Percentiles rank a stretch among this genome's conserved stretches.
phyloP scores from a whole-genome alignment of 108 stramenopile species.

The Parmales sp. region DNA sequence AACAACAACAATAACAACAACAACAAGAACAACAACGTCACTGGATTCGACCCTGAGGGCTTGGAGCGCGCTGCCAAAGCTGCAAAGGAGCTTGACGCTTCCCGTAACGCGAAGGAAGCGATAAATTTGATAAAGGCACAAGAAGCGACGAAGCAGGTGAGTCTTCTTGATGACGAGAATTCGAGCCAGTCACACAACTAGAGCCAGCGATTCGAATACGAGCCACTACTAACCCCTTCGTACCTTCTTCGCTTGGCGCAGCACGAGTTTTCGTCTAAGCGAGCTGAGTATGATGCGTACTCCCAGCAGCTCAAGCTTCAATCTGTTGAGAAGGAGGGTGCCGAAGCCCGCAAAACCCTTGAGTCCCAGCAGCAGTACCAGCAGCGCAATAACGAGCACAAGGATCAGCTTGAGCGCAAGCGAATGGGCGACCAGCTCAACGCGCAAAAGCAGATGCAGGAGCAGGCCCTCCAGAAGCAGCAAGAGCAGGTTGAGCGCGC shows the following conservation, averaged over 20 bases:
- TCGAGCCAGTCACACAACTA: not conserved
- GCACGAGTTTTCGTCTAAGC: slow-evolving; percentile 69
- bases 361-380: slow-evolving; percentile 78
- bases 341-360: slow-evolving; percentile 84
- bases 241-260: too few relatives aligned
- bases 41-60: slow-evolving; percentile 85
- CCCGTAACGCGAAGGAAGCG: slow-evolving; percentile 59
- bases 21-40: too few relatives aligned
- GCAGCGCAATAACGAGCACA: slow-evolving; percentile 49
- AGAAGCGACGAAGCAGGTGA: slow-evolving; percentile 81
- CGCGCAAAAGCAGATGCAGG: slow-evolving; percentile 89
- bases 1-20: too few relatives aligned
- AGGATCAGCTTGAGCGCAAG: slow-evolving; percentile 91
- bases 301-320: slow-evolving; percentile 70
- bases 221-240: too few relatives aligned
- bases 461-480: slow-evolving; percentile 90
- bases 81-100: slow-evolving; percentile 68
- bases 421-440: slow-evolving; percentile 90
- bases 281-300: slow-evolving; percentile 81
- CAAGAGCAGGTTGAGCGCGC: slow-evolving; percentile 90
- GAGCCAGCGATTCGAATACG: too few relatives aligned
- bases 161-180: not conserved
- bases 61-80: slow-evolving; percentile 90
- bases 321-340: slow-evolving; percentile 84
- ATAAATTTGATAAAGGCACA: slow-evolving; percentile 87